phyloP scores from a whole-genome alignment of 2,329 filamentous ascomycete genomes.

The Zymoseptoria tritici region DNA sequence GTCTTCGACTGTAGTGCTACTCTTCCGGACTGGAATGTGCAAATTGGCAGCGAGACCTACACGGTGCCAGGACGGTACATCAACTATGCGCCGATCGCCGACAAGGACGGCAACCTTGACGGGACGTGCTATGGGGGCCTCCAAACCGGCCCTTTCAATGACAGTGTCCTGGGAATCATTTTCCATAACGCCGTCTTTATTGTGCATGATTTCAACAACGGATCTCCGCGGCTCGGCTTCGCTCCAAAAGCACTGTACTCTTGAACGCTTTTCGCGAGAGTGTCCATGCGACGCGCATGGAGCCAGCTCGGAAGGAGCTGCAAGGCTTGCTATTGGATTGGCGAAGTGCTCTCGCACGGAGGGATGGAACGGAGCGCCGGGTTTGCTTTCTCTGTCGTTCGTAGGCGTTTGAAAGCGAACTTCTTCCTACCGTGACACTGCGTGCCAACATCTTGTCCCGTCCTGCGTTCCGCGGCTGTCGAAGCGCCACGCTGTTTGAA shows the following conservation, averaged over 20 bases:
- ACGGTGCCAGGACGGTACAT: conserved; percentile 35
- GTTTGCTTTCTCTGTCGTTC: background rate
- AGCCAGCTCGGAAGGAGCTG: background rate
- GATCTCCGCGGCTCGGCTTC: background rate
- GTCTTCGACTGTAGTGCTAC: conserved; percentile 37
- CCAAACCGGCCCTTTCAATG: conserved; percentile 42
- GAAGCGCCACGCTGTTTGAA: background rate
- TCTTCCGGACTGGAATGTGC: conserved; percentile 43
- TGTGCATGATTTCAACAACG: background rate
- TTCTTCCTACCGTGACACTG: background rate
- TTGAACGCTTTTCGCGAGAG: background rate
- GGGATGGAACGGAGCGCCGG: background rate
- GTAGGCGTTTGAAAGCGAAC: background rate
- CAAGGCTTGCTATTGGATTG: background rate
- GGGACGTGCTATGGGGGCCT: conserved; percentile 61
- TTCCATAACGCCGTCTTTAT: conserved; percentile 53
- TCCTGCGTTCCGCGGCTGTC: background rate
- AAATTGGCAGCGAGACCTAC: conserved; percentile 46
- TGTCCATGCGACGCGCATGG: background rate
- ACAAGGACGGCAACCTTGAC: conserved; percentile 13
- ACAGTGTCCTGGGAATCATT: conserved; percentile 58
- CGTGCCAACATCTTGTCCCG: background rate
- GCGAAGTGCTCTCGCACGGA: background rate
- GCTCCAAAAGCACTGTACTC: background rate
- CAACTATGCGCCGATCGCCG: conserved; percentile 40